phyloP scores from a whole-genome alignment of 352 stramenopile genomes.

The Pythium brachiatum region DNA sequence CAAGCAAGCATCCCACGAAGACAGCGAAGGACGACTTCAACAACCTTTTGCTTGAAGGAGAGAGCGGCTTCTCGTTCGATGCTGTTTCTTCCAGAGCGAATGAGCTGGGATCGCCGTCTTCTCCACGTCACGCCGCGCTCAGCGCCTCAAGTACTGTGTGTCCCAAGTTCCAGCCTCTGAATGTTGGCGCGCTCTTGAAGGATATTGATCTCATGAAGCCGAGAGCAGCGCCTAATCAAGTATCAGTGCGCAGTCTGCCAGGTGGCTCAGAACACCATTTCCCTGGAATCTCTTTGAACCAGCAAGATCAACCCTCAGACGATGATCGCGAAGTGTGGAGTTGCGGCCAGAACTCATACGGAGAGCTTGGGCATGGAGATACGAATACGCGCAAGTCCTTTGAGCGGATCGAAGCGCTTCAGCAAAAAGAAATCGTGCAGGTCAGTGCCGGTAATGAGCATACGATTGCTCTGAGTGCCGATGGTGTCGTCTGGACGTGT shows the following conservation, averaged over 20 bases:
- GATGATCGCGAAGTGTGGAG: slow-evolving; percentile 90
- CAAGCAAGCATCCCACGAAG: background rate
- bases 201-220: slow-evolving; percentile 43
- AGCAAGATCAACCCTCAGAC: slow-evolving; percentile 30
- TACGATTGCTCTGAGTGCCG: slow-evolving; percentile 72
- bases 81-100: slow-evolving; percentile 15
- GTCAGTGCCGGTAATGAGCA: slow-evolving; percentile 93
- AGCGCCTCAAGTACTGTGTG: slow-evolving; percentile 26
- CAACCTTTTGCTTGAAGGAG: slow-evolving; percentile 28
- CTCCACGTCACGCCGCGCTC: background rate
- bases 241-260: background rate
- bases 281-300: background rate
- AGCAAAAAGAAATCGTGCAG: slow-evolving; percentile 77
- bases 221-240: background rate
- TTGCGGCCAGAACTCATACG: slow-evolving; percentile 94
- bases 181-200: slow-evolving; percentile 36
- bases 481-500: slow-evolving; percentile 82
- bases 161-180: slow-evolving; percentile 49
- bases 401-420: slow-evolving; percentile 64
- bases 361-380: slow-evolving; percentile 91
- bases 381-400: slow-evolving; percentile 82
- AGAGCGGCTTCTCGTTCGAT: slow-evolving; percentile 34
- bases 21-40: slow-evolving; percentile 38
- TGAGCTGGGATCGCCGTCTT: slow-evolving; percentile 6
- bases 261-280: background rate